Base-by-base conservation (phyloP, 495 filamentous ascomycete genomes). In the Podospora pseudoanserina region DNA sequence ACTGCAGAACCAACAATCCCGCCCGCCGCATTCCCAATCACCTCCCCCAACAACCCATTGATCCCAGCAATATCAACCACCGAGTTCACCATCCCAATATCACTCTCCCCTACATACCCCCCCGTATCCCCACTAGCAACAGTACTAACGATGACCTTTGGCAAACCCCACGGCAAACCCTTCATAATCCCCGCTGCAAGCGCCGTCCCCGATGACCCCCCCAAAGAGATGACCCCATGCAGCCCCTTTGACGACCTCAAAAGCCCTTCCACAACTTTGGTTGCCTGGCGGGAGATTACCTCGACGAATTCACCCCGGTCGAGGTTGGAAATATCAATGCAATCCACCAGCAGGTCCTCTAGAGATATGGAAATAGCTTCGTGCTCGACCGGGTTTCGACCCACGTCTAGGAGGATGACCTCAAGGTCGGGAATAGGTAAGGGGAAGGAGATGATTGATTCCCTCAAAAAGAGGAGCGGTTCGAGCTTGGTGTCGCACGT, bases 71-170 rank as follows among this genome's bases (percentile, higher is more conserved):
- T 84, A 69, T 92, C 89, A 18, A 91, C 88, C 11, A 91, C 85
- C 19, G 82, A 82, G 69, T 90, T 88, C 86, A 91, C 89, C 79
- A 91, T 83, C 1, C 82, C 85, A 67, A 92, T 88, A 70, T 92
- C 89, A 0, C 83, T 83, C 73, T 91, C 87, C 56, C 84, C 87
- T 2, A 91, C 81, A 16, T 87, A 83, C 0, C 83, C 80, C 0
- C 79, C 79, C 1, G 85, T 83, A 68, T 91, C 85, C 3, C 88
- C 86, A 11, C 82, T 85, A 4, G 88, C 88, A 68, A 91, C 85
- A 0, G 89, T 91, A 20, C 85, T 87, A 0, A 91, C 87, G 66
- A 92, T 86, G 44, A 92, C 34, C 70, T 92, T 92, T 0, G 90
- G 90, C 56, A 91, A 83, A 0, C 87, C 87, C 16, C 91, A 74